phyloP scores from a whole-genome alignment of 805 yeast species.

The Wickerhamiella australiensis region DNA sequence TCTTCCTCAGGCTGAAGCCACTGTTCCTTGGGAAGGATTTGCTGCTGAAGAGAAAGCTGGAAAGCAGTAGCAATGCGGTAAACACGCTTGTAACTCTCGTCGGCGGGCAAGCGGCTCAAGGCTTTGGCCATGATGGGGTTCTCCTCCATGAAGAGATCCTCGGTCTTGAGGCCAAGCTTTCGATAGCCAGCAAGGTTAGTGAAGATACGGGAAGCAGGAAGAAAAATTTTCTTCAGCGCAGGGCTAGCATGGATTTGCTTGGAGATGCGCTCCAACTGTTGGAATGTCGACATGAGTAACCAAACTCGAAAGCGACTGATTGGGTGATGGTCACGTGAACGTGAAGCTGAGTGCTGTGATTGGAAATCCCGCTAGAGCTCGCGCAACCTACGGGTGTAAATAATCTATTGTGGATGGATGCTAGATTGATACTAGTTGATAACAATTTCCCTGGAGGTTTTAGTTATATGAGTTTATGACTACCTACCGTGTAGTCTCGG shows the following conservation, averaged over 20 bases:
- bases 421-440: too few species aligned
- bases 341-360: too few species aligned
- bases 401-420: too few species aligned
- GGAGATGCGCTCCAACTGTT: conserved; percentile 33
- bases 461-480: too few species aligned
- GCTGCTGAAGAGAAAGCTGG: conserved; percentile 75
- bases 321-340: conserved; percentile 7
- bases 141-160: conserved; percentile 83
- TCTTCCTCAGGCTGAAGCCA: conserved; percentile 63
- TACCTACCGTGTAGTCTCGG: too few species aligned
- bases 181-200: conserved; percentile 79
- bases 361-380: too few species aligned
- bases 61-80: conserved; percentile 87
- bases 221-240: conserved; percentile 55
- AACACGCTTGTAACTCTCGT: conserved; percentile 78
- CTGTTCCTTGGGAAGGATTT: conserved; percentile 69
- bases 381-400: too few species aligned
- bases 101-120: conserved; percentile 70
- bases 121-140: conserved; percentile 79
- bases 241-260: conserved; percentile 77
- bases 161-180: conserved; percentile 78
- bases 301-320: conserved; percentile 10
- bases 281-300: conserved; percentile 28
- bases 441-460: too few species aligned
- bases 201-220: conserved; percentile 71